Percentiles rank a stretch among this genome's conserved stretches.
Conservation (phyloP, 805 yeast genomes). For the Lipomyces chichibuensis region DNA sequence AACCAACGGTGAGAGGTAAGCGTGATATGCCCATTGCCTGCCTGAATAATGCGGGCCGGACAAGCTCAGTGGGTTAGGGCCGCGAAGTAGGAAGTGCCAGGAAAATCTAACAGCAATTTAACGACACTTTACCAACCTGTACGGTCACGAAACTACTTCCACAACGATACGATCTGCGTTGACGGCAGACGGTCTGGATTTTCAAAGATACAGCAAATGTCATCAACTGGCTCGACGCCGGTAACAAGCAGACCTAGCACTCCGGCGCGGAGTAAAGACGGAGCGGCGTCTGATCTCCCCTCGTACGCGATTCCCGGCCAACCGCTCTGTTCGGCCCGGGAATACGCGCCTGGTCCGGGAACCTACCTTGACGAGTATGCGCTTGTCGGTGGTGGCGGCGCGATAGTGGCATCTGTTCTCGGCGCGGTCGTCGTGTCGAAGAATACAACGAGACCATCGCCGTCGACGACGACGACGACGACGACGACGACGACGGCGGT, state of each 20-base stretch:
- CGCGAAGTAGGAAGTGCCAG: neutral
- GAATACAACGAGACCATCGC: neutral
- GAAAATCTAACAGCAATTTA: no score
- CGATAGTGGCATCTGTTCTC: conserved; percentile 24
- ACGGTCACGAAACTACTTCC: neutral
- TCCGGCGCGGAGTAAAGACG: neutral
- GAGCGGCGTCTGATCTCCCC: conserved; percentile 8
- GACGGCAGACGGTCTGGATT: neutral
- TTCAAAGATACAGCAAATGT: neutral
- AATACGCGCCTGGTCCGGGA: conserved; percentile 32
- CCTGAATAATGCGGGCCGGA: no score
- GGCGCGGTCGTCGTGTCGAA: conserved; percentile 27
- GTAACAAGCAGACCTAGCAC: neutral
- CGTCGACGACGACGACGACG: neutral
- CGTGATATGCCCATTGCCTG: no score
- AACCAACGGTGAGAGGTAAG: no score
- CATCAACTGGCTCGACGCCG: neutral
- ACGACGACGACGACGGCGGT: neutral
- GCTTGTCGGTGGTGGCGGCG: conserved; percentile 1
- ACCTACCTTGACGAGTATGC: conserved; percentile 27
- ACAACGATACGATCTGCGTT: neutral
- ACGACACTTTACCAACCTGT: no score
- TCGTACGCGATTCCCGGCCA: conserved; percentile 32
- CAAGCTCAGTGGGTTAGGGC: neutral
- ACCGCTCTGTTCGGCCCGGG: conserved; percentile 30